Base-by-base conservation (phyloP, 2,329 filamentous ascomycete genomes). In the Magnaporthiopsis incrustans region DNA sequence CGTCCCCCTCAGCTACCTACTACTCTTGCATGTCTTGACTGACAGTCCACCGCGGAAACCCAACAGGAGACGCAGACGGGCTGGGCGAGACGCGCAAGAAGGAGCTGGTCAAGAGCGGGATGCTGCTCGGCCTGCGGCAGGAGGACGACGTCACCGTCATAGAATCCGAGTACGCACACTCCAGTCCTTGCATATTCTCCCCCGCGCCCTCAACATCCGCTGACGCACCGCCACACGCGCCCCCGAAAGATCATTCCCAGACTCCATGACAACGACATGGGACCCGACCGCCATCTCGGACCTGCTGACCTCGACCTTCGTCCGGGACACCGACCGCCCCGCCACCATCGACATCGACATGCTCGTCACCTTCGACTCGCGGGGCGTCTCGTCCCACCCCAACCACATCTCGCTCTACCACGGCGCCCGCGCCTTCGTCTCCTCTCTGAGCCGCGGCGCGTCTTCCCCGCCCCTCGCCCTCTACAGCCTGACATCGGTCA, bases 321-420 rank as follows among this genome's bases (percentile, higher is more conserved):
- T 88, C 4, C 89, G 91, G 0, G 82, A 86, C 35, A 78, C 87
- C 63, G 73, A 78, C 63, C 78, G 82, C 12, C 76, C 76, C 1
- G 78, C 81, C 62, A 81, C 79, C 63, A 91, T 96, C 62, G 81
- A 79, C 63, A 91, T 96, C 72, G 92, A 97, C 76, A 84, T 89
- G 33, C 83, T 99, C 69, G 81, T 99, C 68, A 99, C 95, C 35
- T 99, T 99, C 73, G 95, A 99, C 78, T 73, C 76, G n/a, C 68
- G 77, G 61, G 95, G 95, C 65, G 82, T 99, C 61, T 97, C 92
- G 65, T 85, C 85, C 58, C 95, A 99, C 76, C 92, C 92, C 27
- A 99, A 99, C 79, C 95, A 99, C 78, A 89, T 90, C 67, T 92
- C 92, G 7, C 85, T 98, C 11, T 92, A 92, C 78, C 83, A 90